Evolutionary conservation across 2,329 filamentous ascomycete genomes (phyloP), one percentile per base, ranked within the genome.

Genomic region (Sporothrix protearum): DNA sequence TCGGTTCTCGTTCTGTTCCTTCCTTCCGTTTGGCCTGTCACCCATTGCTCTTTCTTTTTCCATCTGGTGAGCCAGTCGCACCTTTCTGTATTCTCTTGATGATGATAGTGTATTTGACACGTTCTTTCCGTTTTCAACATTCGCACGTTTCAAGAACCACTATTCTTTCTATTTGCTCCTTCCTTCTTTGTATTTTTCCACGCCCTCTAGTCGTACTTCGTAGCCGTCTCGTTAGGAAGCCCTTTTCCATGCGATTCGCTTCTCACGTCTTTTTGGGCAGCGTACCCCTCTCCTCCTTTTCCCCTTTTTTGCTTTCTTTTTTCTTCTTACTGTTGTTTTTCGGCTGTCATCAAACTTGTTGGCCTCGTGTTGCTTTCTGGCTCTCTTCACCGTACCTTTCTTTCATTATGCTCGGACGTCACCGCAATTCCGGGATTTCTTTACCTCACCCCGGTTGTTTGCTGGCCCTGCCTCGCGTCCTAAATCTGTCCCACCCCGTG

Each of bases 151-250:
- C 53, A 57, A 19, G n/a, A 25, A 49, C 47, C 49, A 55, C 66
- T 49, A 33, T 47, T 28, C 19, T 36, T 12, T 59, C 55, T 33
- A 39, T 61, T 63, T 47, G 39, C 68, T 61, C 42, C 55, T 70
- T 70, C 39, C 55, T 28, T 30, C 68, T 70, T 63, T 70, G 63
- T 69, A 33, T 33, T 22, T 69, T 47, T 69, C 30, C 66, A 68
- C 66, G 30, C 14, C 14, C 49, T 61, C 66, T 68, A 68, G 51
- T 25, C 66, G 33, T 49, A n/a, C n/a, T n/a, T n/a, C n/a, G n/a
- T n/a, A n/a, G n/a, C n/a, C 25, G 39, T 14, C 68, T 64, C n/a
- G n/a, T 61, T 51, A 63, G 72, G 72, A 71, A 72, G 71, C 71
- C 71, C 71, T 68, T 66, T 64, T 55, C 59, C 36, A 45, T 63